Base-by-base conservation (phyloP, 768 basidiomycete genomes). In the Russula sp. region DNA sequence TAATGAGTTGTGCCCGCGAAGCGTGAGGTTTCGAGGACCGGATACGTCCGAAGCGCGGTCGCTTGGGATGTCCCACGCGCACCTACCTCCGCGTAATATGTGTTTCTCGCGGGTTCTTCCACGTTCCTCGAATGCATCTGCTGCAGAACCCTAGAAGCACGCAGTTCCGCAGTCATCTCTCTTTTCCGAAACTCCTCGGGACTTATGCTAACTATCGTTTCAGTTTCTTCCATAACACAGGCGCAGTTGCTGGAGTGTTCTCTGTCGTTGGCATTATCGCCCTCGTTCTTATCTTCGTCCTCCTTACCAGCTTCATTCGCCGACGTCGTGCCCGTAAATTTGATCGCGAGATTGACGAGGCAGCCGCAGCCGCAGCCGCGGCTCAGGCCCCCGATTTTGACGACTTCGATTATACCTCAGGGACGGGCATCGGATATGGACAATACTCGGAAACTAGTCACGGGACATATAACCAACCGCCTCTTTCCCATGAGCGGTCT, bases 271-370 rank as follows among this genome's bases (percentile, higher is more conserved):
- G 89, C n/a, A 69, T 91, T 38, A 71, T 88, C 57, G 83, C 71
- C 22, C 66, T 84, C 53, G 83, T 76, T 10, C 59, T 88, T 69
- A 16, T 82, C 70, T 71, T 90, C 69, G 13, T 83, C 71, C 71
- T 90, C 64, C 77, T 76, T 52, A 80, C 82, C 42, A 83, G 80
- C 62, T 74, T 75, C 64, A 65, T 89, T 67, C 85, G 88, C 10
- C 83, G 89, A 0, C 84, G 86, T 8, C 84, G 86, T 1, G 84
- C 84, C 3, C 73, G 78, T 64, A 78, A 81, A 49, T 86, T 89
- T 69, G 90, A 92, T 72, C 79, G 79, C n/a, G 90, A 91, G 58
- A 83, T 90, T 46, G 85, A 83, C 16, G 85, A 84, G 55, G 89
- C 88, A 0, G 88, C 89, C 0, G 81, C 80, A 3, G 86, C 84